A percentile compares a stretch with the other conserved stretches of the same genome.
Evolutionary conservation across 2,329 filamentous ascomycete genomes (phyloP).

Genomic region (Exserohilum turcica): DNA sequence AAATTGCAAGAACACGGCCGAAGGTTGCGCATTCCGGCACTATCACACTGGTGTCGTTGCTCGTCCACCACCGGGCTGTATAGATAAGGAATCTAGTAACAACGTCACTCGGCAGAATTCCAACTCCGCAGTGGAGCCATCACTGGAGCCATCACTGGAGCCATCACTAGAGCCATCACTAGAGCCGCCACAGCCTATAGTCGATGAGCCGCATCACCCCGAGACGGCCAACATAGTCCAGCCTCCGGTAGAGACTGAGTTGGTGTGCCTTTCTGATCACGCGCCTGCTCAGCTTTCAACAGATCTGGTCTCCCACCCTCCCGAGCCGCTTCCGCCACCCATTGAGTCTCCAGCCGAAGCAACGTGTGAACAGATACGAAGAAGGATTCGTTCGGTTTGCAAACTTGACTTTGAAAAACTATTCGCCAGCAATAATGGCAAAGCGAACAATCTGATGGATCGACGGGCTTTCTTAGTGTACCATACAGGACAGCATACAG

Average conservation of each 20-base stretch:
- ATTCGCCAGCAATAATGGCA: constrained; percentile 24
- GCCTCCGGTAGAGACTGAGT: background rate
- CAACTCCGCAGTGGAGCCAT: background rate
- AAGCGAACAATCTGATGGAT: constrained; percentile 16
- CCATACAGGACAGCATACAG: constrained; percentile 33
- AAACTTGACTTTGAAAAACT: constrained; percentile 31
- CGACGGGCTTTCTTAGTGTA: constrained; percentile 36
- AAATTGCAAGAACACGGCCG: constrained; percentile 10
- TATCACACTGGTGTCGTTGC: constrained; percentile 16
- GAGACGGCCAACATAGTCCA: background rate
- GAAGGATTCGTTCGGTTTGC: constrained; percentile 21
- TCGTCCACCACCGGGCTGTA: background rate
- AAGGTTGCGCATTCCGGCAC: constrained; percentile 21
- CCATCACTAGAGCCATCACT: background rate
- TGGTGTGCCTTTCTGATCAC: background rate
- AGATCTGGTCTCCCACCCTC: background rate
- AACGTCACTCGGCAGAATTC: background rate
- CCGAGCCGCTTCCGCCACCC: background rate
- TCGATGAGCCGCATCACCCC: background rate
- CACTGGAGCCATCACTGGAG: background rate
- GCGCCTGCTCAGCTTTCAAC: background rate
- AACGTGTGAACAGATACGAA: constrained; percentile 19
- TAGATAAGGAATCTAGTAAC: constrained; percentile 10
- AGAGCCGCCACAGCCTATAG: too few species aligned
- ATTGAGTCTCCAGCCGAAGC: background rate